A percentile compares a stretch with the other conserved stretches of the same genome.
Evolutionary conservation across 2,329 filamentous ascomycete genomes (phyloP).

Genomic region (Colletotrichum neosansevieriae): DNA sequence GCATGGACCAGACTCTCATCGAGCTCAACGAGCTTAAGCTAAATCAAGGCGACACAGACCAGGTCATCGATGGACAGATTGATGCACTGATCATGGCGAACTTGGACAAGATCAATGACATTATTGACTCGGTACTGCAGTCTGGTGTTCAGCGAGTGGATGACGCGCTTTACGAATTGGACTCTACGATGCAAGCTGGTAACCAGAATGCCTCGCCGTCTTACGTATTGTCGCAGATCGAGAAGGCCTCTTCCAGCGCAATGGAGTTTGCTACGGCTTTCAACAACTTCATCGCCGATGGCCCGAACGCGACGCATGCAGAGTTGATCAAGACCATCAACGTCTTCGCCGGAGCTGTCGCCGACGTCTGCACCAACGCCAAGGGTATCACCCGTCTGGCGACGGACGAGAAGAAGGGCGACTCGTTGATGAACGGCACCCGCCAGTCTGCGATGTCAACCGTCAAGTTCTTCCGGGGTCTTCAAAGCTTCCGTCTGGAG

Average conservation of each 20-base stretch:
- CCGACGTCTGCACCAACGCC: conserved; percentile 95
- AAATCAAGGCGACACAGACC: conserved; percentile 80
- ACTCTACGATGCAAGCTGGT: conserved; percentile 97
- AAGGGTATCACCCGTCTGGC: conserved; percentile 95
- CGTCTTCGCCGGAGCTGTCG: conserved; percentile 88
- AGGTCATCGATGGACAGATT: conserved; percentile 88
- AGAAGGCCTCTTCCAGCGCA: conserved; percentile 93
- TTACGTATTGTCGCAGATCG: conserved; percentile 95
- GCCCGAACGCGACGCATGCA: conserved; percentile 87
- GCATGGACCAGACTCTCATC: conserved; percentile 95
- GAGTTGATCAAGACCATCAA: conserved; percentile 95
- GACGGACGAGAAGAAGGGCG: conserved; percentile 94
- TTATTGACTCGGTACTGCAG: conserved; percentile 96
- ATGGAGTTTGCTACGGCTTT: conserved; percentile 98
- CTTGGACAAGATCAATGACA: conserved; percentile 93
- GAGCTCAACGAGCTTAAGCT: conserved; percentile 90
- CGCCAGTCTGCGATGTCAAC: conserved; percentile 87
- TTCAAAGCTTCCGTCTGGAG: conserved; percentile 94
- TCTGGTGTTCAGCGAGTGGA: conserved; percentile 94
- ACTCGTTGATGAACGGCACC: conserved; percentile 84
- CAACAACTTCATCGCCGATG: conserved; percentile 98
- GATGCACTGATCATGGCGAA: conserved; percentile 89
- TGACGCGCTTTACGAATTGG: conserved; percentile 95
- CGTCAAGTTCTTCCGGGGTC: conserved; percentile 92
- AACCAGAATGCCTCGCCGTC: conserved; percentile 97